Conservation (phyloP, 768 basidiomycete species). For the Suillus sp. region DNA sequence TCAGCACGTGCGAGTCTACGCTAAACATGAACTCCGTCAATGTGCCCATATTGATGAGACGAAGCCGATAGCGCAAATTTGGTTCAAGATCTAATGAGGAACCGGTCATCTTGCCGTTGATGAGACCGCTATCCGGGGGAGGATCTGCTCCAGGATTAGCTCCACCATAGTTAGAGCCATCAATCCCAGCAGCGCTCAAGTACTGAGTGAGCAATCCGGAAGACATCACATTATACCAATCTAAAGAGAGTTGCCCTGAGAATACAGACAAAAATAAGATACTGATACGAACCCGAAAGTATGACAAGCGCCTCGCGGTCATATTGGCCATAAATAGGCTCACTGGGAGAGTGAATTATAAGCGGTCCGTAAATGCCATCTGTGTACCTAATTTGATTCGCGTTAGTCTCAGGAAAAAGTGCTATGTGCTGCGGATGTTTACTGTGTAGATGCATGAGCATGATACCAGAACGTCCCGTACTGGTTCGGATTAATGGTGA, state of each 20-base stretch:
- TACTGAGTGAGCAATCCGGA: constrained; percentile 33
- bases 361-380: constrained; percentile 54
- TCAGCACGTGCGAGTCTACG: constrained; percentile 47
- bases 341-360: constrained; percentile 44
- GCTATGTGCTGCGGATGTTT: constrained; percentile 12
- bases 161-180: constrained; percentile 33
- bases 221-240: constrained; percentile 39
- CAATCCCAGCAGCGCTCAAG: constrained; percentile 28
- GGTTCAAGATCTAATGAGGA: constrained; percentile 36
- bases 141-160: constrained; percentile 38
- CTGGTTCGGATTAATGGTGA: constrained; percentile 43
- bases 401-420: constrained; percentile 19
- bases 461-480: constrained; percentile 55
- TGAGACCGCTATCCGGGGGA: constrained; percentile 40
- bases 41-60: constrained; percentile 49
- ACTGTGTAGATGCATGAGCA: constrained; percentile 37
- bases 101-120: constrained; percentile 33
- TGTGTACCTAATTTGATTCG: constrained; percentile 36
- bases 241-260: constrained; percentile 15
- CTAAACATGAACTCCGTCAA: constrained; percentile 49
- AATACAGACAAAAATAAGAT: background rate
- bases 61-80: constrained; percentile 45
- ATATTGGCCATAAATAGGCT: constrained; percentile 36
- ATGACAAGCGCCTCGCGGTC: constrained; percentile 43
- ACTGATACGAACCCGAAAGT: constrained; percentile 33